Evolutionary conservation across 495 filamentous ascomycete genomes (phyloP), one percentile per base, ranked within the genome.

Genomic region (Lophium mytilinum): DNA sequence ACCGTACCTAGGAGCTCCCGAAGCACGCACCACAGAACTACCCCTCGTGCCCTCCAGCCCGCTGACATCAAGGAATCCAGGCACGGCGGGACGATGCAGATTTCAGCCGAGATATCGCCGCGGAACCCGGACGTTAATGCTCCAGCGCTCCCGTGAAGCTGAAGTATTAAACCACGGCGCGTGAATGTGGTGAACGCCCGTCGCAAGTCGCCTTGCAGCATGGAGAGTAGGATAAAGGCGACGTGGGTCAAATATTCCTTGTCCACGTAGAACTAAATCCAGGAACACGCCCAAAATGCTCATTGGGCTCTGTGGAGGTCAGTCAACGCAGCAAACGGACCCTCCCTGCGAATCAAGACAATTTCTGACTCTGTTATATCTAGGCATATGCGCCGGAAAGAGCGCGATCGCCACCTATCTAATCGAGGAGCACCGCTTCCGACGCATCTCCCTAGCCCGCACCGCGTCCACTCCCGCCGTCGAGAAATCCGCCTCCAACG

Each of bases 341-440:
- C 36, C 37, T 21, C 7, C 36, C 56, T 57, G n/a, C 24, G 24
- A 3, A 30, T 30, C 3, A 30, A 30, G 24, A 2, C 2, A 2
- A 3, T 30, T 30, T 30, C 24, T 30, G 24, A 30, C 24, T 30
- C 24, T 30, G 24, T 36, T 50, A 54, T 34, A 37, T 21, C 19
- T 66, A 94, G 91, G 86, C 55, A 89, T 95, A 55, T 96, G 89
- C 70, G 83, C 92, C 34, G 93, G 93, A 57, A 96, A 95, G 72
- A 81, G 82, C 63, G 86, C 89, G 11, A 83, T 96, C 43, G 89
- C 90, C 47, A 76, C 86, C 34, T 95, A 91, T 66, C 79, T 98
- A 11, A 80, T 88, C 56, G 73, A 86, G 24, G 74, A 87, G 40
- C 83, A 95, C 66, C 84, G 78, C 24, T 98, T 96, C 66, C 80